Evolutionary conservation across 1,284 basidiomycete species (phyloP), one percentile per base, ranked within the genome.

Genomic region (Cutaneotrichosporon sp.): DNA sequence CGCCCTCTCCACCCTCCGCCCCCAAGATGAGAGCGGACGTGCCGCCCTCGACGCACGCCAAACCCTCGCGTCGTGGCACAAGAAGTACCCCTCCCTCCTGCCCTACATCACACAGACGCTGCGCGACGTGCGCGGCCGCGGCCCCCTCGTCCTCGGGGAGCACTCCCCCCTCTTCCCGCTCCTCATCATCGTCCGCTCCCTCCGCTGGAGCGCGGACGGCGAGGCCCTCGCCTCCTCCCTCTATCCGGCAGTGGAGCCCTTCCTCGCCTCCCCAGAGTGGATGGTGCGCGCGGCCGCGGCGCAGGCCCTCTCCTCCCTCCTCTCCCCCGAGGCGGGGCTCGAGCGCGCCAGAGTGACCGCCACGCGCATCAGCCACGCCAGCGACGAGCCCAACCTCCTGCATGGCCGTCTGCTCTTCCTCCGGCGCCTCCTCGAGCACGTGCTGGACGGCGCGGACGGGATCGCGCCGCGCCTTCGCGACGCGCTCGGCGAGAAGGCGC

Each of bases 161-260:
- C 77, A 79, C 62, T 73, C 75, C 3, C 73, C 76, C 0, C 61
- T 79, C 22, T 77, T 79, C 64, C 76, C 77, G 0, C 73, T 77
- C 46, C 59, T 79, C 36, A 77, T 77, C 66, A 76, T 79, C 50
- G 43, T 79, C 18, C 68, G 77, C 18, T 74, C 72, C 56, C 61
- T 79, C 14, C 62, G 69, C 22, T 76, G 72, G 70, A 69, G 70
- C 2, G 59, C 66, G 0, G 65, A 67, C 0, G 68, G 64, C 6
- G 60, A 53, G 7, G 63, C 62, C 2, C 53, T 76, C 9, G 71
- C 73, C 36, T 62, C 67, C 7, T 25, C 49, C 10, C 55, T 76
- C 25, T 56, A 58, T 24, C 36, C 42, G 10, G 66, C 63, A 1
- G 71, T 75, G 5, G 58, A 64, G 62, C 59, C 64, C 3, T 74